Base-by-base conservation (phyloP, 2,329 filamentous ascomycete species). In the Calonectria ilicicola region DNA sequence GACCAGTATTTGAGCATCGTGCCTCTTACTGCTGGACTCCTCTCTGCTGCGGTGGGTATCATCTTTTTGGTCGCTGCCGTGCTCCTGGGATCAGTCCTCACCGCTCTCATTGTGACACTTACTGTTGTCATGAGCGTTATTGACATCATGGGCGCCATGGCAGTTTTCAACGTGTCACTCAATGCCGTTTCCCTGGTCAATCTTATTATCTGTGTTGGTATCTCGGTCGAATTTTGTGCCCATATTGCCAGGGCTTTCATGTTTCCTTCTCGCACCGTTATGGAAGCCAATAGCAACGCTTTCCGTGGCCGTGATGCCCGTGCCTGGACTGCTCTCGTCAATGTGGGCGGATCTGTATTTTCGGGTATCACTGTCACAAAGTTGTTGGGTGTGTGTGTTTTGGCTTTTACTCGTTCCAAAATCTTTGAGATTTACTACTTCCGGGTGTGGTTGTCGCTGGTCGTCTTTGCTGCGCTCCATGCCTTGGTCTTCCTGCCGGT, bases 361-460 rank as follows among this genome's bases (percentile, higher is more conserved):
- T 97, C 94, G 38, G 97, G 97, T 2, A 99, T 99, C 82, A 98
- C 96, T 0, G 89, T 99, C 65, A 99, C 97, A 2, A 99, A 99
- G 85, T 89, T 99, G 1, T 87, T 99, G 2, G 97, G 97, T 4
- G 96, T 99, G 0, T 93, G 90, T 56, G 97, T 99, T 42, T 87
- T 99, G 23, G 97, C 97, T 0, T 99, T 98, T 81, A 99, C 97
- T 9, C 89, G 94, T 65, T 98, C 95, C 83, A 99, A 98, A 90
- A 99, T 99, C 81, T 99, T 99, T 80, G 97, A 99, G 86, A 95
- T 99, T 70, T 99, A 99, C 86, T 99, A 99, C 85, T 99, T 99
- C 89, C 91, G 97, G 51, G 94, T 99, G 51, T 99, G 97, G 97
- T 87, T 98, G 21, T 93, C 96, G 8, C 90, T 99, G 67, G 96